Evolutionary conservation across 2,329 filamentous ascomycete species (phyloP), one percentile per base, ranked within the genome.

Genomic region (Diplocarpon rosae): DNA sequence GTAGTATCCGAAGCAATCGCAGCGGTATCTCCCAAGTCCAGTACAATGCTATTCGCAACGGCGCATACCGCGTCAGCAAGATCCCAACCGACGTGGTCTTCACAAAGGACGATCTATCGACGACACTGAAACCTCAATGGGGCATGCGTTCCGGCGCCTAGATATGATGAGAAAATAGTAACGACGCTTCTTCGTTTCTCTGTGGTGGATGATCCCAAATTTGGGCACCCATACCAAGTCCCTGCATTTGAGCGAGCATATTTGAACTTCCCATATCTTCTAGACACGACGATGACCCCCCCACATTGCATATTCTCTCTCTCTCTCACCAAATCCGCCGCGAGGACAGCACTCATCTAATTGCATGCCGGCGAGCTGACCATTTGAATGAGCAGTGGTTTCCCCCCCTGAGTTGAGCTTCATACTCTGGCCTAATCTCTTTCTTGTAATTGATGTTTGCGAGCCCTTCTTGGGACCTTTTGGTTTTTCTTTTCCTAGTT

Each of bases 1-100:
- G 80, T 45, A 82, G 78, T 58, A 80, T 83, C 54, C 67, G 69
- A 56, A 82, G 76, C 63, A 78, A 78, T 59, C 69, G 74, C 43
- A 79, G 73, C 13, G 80, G 76, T 37, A 71, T 84, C 49, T 83
- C 78, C 6, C 66, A 70, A 12, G 62, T 68, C 45, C 71, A 82
- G 58, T 57, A 69, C 41, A 64, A 78, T 51, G 74, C 77, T 59
- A 76, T 85, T 52, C 76, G 80, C 51, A 73, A 68, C 39, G 82
- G 82, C 51, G 81, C 80, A 37, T 83, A 85, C 61, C 77, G 81
- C 42, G 72, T 85, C 53, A 83, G 78, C 55, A 71, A 77, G 38
- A 70, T 86, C 46, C 80, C 80, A 1, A 69, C 72, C 51, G 77
- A 78, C 39, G 69, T 77, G 45, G 80, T 84, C 33, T 77, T 76